Evolutionary conservation across 129 eudicot species (phyloP).

Genomic region (Lactuca sativa): DNA sequence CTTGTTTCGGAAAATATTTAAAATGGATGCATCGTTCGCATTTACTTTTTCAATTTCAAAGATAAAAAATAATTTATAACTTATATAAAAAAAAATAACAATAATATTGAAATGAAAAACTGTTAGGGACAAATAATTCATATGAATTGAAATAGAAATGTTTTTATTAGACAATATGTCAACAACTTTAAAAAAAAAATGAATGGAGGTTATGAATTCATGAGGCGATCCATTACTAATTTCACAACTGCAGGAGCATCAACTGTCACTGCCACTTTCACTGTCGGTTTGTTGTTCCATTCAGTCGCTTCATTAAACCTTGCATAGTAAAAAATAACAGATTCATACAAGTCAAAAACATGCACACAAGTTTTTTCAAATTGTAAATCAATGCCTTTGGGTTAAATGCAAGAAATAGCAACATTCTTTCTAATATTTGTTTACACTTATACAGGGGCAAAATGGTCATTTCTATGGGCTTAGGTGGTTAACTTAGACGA

Average conservation of each 20-base stretch:
- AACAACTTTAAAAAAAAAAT: not conserved
- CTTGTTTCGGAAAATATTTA: no score
- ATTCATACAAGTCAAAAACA: conserved; percentile 3
- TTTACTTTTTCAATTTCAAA: no score
- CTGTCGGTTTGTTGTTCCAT: conserved; percentile 83
- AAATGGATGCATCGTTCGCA: no score
- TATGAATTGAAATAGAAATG: conserved; percentile 1
- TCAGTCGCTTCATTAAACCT: conserved; percentile 89
- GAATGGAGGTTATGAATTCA: conserved; percentile 36
- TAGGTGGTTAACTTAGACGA: no score
- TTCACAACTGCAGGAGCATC: conserved; percentile 70
- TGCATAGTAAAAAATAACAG: conserved; percentile 11
- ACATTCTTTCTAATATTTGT: not conserved
- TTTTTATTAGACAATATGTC: not conserved
- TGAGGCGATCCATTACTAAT: conserved; percentile 87
- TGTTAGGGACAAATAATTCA: not conserved
- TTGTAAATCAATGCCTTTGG: not conserved
- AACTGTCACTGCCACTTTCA: conserved; percentile 97
- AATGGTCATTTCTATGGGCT: no score
- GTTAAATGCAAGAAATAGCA: not conserved
- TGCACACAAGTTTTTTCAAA: not conserved
- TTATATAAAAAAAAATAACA: no score
- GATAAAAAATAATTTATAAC: no score
- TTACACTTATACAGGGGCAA: no score
- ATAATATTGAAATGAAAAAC: not conserved